Evolutionary conservation across 768 basidiomycete genomes (phyloP).

Genomic region (Naganishia onofrii): DNA sequence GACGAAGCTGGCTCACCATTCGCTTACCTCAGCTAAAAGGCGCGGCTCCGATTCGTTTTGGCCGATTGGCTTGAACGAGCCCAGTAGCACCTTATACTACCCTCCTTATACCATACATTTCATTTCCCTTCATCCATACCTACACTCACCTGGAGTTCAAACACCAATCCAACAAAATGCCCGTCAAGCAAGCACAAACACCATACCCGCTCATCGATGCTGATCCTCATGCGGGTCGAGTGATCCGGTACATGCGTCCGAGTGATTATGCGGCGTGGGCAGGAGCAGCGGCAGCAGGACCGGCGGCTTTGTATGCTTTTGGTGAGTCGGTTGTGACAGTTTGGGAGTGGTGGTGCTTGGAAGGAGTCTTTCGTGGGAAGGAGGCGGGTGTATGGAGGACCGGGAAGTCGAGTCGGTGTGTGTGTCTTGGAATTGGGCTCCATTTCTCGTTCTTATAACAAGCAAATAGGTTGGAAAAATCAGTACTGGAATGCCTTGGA

Average conservation of each 20-base stretch:
- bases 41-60: slow-evolving; percentile 20
- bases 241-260: slow-evolving; percentile 81
- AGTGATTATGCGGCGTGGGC: slow-evolving; percentile 86
- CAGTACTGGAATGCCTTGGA: no score
- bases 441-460: background rate
- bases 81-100: no score
- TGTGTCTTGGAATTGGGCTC: background rate
- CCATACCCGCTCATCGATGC: slow-evolving; percentile 88
- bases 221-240: slow-evolving; percentile 83
- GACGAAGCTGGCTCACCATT: background rate
- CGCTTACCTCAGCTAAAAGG: slow-evolving; percentile 4
- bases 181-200: slow-evolving; percentile 51
- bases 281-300: slow-evolving; percentile 73
- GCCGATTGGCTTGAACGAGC: slow-evolving; percentile 16
- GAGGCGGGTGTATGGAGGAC: background rate
- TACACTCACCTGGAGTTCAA: no score
- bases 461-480: no score
- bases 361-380: background rate
- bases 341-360: background rate
- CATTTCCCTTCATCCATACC: no score
- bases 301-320: slow-evolving; percentile 74
- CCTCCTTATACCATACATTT: background rate
- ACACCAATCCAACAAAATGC: slow-evolving; percentile 34
- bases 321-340: slow-evolving; percentile 61
- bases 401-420: background rate